Conservation (phyloP, 1,139 yeast genomes). For the Diutina sp. region DNA sequence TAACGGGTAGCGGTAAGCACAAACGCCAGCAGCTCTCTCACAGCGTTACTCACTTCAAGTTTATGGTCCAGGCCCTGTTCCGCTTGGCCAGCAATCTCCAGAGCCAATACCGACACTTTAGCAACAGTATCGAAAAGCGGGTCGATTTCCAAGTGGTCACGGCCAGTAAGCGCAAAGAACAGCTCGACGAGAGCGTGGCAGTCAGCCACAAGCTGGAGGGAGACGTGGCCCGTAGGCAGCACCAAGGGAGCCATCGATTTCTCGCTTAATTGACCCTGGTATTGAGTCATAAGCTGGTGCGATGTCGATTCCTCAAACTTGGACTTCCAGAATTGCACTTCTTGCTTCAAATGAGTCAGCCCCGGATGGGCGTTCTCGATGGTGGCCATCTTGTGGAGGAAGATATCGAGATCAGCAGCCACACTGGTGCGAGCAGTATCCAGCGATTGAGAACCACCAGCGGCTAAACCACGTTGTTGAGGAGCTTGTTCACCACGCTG, state of each 20-base stretch:
- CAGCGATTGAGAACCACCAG: neutral
- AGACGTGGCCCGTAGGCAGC: neutral
- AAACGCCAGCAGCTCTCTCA: conserved; percentile 65
- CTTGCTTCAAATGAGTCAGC: neutral
- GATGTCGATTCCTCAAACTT: neutral
- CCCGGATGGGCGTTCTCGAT: neutral
- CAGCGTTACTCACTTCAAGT: conserved; percentile 18
- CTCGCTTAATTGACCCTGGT: neutral
- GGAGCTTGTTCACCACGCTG: too few species aligned
- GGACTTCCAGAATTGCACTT: neutral
- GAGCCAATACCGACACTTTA: conserved; percentile 35
- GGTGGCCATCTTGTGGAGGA: neutral
- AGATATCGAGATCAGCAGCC: neutral
- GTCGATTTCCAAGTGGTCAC: conserved; percentile 14
- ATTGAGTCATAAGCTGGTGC: neutral
- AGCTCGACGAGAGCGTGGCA: conserved; percentile 27
- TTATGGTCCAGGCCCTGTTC: conserved; percentile 18
- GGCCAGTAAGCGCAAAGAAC: conserved; percentile 21
- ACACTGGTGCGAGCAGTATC: neutral
- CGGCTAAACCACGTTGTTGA: neutral
- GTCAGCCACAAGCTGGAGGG: neutral
- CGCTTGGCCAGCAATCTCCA: conserved; percentile 34
- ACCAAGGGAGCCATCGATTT: neutral
- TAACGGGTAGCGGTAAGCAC: conserved; percentile 72
- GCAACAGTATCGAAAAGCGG: conserved; percentile 44